phyloP scores from a whole-genome alignment of 139 green algal species.

The Chlamydomonas eustigma region DNA sequence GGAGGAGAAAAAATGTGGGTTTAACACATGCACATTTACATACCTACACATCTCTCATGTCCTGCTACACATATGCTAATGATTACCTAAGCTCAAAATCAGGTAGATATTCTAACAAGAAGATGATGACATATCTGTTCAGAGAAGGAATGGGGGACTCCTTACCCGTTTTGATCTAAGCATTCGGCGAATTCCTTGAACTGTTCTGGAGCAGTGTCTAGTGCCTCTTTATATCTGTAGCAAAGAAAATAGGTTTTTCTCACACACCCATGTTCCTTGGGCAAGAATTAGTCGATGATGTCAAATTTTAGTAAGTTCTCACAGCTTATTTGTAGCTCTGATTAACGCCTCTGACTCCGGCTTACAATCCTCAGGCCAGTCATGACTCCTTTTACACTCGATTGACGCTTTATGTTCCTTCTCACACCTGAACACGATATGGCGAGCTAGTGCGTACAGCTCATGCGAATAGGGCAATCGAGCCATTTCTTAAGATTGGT shows the following conservation, averaged over 20 bases:
- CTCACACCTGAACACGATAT: constrained; percentile 48
- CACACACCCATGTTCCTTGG: too few species aligned
- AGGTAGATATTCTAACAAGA: too few species aligned
- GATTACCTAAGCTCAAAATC: too few species aligned
- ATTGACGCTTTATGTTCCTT: constrained; percentile 45
- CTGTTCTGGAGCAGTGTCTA: constrained; percentile 33
- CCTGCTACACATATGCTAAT: background rate
- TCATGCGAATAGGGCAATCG: constrained; percentile 47
- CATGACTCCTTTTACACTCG: constrained; percentile 44
- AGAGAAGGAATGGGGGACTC: too few species aligned
- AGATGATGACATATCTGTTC: too few species aligned
- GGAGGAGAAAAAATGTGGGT: background rate
- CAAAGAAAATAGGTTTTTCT: background rate
- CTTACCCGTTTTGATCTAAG: constrained; percentile 44
- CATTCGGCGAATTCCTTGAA: constrained; percentile 50
- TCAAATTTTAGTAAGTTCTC: constrained; percentile 7
- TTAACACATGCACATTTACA: too few species aligned
- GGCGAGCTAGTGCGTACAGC: constrained; percentile 41
- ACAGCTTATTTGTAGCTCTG: constrained; percentile 47
- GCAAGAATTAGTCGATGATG: too few species aligned
- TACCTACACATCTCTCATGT: too few species aligned
- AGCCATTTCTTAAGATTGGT: too few species aligned
- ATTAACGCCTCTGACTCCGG: constrained; percentile 46
- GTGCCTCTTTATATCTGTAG: constrained; percentile 45
- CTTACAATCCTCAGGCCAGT: constrained; percentile 50